Evolutionary conservation across 495 filamentous ascomycete genomes (phyloP), one percentile per base, ranked within the genome.

Genomic region (Margaritispora aquatica): DNA sequence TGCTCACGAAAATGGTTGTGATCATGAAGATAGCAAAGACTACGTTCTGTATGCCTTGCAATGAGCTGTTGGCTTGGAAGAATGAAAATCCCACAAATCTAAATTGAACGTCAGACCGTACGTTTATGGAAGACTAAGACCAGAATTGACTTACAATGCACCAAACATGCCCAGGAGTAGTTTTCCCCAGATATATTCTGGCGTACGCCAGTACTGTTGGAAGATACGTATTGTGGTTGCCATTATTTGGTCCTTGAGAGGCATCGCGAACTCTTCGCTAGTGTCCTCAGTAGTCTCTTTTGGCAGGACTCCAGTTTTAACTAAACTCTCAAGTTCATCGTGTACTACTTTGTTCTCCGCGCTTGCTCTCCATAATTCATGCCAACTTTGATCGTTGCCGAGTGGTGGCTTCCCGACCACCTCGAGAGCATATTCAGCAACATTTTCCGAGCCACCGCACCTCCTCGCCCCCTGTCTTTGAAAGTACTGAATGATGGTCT

Each of bases 381-480:
- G 81, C 92, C 92, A 97, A 68, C 96, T 89, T 57, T 87, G 80
- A 34, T 88, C 80, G n/a, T 83, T 84, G 56, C 77, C 68, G 21
- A 83, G 86, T 23, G 89, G 89, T 13, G 92, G 91, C 1, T 92
- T 91, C 61, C 93, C 93, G 66, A 65, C 94, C 46, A 90, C 89
- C 67, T 96, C 91, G 36, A 97, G 77, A 88, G 97, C 96, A 88
- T 89, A 96, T 74, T 97, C 93, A 19, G 93, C 93, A 27, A 90
- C 90, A 74, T 88, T 97, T 23, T 89, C 87, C 5, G 87, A 85
- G 1, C 63, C 55, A 1, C 86, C 85, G 69, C 89, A 13, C 29
- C 5, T 5, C 5, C 5, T 5, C 13, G 13, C 29, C 5, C 29
- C 29, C 5, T 34, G 5, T 13, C 29, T 34, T 34, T 34, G 5